Evolutionary conservation across 495 filamentous ascomycete species (phyloP).

Genomic region (Parathielavia appendiculata): DNA sequence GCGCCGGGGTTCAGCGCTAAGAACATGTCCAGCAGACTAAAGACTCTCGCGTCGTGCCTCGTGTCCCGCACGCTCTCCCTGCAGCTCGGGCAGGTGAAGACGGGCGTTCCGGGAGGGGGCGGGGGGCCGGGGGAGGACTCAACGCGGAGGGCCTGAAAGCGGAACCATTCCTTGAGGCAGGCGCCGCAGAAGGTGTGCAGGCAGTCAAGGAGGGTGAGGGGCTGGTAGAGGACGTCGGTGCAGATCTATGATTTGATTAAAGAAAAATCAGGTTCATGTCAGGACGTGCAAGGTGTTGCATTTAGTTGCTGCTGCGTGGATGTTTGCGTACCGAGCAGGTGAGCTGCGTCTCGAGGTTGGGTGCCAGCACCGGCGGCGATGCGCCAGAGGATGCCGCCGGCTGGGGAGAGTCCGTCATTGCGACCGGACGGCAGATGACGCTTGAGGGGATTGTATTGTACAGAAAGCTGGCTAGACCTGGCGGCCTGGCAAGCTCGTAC

Average conservation of each 20-base stretch:
- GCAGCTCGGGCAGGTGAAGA: slow-evolving; percentile 88
- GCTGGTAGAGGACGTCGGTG: slow-evolving; percentile 91
- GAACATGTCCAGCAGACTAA: slow-evolving; percentile 75
- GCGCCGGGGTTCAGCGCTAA: slow-evolving; percentile 69
- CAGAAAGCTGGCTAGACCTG: background rate
- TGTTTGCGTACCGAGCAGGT: slow-evolving; percentile 73
- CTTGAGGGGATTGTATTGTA: background rate
- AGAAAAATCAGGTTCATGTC: background rate
- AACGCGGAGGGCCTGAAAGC: slow-evolving; percentile 47
- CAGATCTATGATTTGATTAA: slow-evolving; percentile 76
- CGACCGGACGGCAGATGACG: no score
- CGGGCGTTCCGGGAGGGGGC: slow-evolving; percentile 42
- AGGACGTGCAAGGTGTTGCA: background rate
- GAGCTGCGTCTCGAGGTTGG: slow-evolving; percentile 82
- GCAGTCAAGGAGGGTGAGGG: slow-evolving; percentile 92
- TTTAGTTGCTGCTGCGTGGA: no score
- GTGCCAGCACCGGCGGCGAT: slow-evolving; percentile 27
- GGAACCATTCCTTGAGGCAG: slow-evolving; percentile 94
- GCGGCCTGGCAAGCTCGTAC: background rate
- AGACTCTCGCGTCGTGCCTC: slow-evolving; percentile 76
- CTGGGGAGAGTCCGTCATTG: slow-evolving; percentile 8
- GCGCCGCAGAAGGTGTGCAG: slow-evolving; percentile 95
- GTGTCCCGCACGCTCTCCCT: slow-evolving; percentile 79
- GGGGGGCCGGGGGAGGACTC: slow-evolving; percentile 40
- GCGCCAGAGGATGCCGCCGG: background rate